phyloP scores from a whole-genome alignment of 1,284 basidiomycete species.

The Violaceomyces palustris region DNA sequence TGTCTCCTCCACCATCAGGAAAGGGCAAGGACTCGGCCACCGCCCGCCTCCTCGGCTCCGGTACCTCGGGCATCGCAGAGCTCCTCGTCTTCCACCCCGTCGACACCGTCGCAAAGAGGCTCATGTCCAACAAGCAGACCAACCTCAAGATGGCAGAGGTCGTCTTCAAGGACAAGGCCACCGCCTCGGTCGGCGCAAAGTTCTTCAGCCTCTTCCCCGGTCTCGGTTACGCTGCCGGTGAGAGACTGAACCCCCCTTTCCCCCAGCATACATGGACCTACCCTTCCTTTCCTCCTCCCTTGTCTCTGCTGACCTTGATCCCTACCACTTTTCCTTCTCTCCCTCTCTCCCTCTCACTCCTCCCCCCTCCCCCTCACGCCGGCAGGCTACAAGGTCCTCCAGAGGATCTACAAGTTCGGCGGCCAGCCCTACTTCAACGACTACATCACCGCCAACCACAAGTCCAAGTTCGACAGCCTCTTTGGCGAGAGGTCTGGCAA shows the following conservation, averaged over 20 bases:
- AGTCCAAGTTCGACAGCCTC: conserved; percentile 68
- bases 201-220: conserved; percentile 92
- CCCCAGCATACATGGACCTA: too few relatives aligned
- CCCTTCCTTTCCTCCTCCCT: background rate
- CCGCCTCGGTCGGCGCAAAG: conserved; percentile 62
- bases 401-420: conserved; percentile 71
- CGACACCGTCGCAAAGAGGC: conserved; percentile 91
- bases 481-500: conserved; percentile 97
- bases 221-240: conserved; percentile 78
- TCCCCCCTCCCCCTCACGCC: background rate
- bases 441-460: conserved; percentile 72
- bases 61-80: conserved; percentile 76
- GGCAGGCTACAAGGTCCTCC: conserved; percentile 66
- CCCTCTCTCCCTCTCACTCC: background rate
- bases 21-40: conserved; percentile 68
- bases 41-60: conserved; percentile 86
- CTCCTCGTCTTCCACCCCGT: conserved; percentile 61
- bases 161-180: conserved; percentile 80
- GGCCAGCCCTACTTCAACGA: conserved; percentile 98
- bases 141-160: conserved; percentile 62
- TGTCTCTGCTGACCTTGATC: background rate
- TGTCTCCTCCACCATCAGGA: conserved; percentile 39
- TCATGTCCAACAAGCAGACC: conserved; percentile 77
- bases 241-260: background rate
- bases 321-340: background rate